Base-by-base conservation (phyloP, 2,329 filamentous ascomycete genomes). In the Domatiomyces globalis region DNA sequence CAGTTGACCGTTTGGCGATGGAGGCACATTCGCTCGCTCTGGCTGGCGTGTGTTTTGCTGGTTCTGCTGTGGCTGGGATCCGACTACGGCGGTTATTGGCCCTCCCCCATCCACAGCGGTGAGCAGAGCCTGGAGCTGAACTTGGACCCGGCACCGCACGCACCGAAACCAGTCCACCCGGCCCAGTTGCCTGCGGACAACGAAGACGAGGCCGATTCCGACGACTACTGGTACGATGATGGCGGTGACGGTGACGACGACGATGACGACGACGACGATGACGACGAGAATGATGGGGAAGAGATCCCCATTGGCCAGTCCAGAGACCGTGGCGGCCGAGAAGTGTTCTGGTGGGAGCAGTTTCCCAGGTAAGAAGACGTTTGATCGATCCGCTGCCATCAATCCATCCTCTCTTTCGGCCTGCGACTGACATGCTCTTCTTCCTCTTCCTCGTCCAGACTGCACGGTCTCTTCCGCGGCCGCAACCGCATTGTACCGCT, bases 341-440 rank as follows among this genome's bases (percentile, higher is more conserved):
- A 60, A 33, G 54, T 60, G 19, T 60, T 60, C 46, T 60, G 58
- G 58, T 59, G 58, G 58, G 58, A 60, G 50, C 51, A 59, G 33
- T 60, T 60, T 46, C 54, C 54, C 15, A 51, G 49, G 51, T 56
- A 43, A 51, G 56, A 44, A 9, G 15, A 2, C 12, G n/a, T 36
- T 36, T 45, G 25, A 10, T n/a, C 18, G 49, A 25, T 25, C 22
- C 6, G 3, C 22, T 25, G 22, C 6, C 22, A 25, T 3, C 22
- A 3, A 25, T 25, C 22, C 3, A 25, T 25, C 22, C 3, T 4
- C 22, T 25, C 22, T 4, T 6, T 25, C 22, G 22, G 22, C 22
- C 22, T 6, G 22, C 6, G 22, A 25, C 22, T 25, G 22, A 25
- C 22, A 3, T 25, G 22, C 22, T 25, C 39, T 18, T 19, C 29